These are phyloP conservation scores for Carex sylvatica DNA, from an alignment of 202 grass and related monocot genomes.

Conservation along the genomic window DNA sequence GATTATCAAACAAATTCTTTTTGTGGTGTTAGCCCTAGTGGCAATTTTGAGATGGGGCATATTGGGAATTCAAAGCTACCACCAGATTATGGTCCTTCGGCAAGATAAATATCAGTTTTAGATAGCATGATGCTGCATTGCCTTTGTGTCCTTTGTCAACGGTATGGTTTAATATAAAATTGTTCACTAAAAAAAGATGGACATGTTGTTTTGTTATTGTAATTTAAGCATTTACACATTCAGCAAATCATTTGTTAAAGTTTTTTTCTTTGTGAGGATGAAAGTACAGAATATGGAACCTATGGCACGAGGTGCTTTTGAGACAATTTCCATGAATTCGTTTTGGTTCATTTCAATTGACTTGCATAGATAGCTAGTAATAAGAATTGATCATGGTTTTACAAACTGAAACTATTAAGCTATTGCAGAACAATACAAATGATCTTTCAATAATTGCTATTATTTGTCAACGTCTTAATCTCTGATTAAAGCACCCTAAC, in stretches of 20 bases:
- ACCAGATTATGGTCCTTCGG: not conserved
- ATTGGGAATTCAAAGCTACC: not conserved
- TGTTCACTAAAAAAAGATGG: not conserved
- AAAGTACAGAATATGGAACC: not conserved
- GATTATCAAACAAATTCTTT: not conserved
- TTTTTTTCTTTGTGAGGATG: not conserved
- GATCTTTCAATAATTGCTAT: not conserved
- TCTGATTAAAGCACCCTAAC: not conserved
- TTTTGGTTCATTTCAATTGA: not conserved
- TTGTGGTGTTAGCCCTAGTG: not conserved
- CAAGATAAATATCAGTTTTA: conserved; percentile 15
- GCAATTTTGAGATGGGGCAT: not conserved
- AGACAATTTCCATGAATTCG: not conserved
- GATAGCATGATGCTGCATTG: no score
- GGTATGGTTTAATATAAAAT: not conserved
- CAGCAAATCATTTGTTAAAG: not conserved
- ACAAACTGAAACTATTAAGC: not conserved
- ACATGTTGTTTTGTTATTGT: not conserved
- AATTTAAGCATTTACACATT: not conserved
- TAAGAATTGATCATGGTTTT: not conserved
- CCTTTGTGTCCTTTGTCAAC: not conserved
- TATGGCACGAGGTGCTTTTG: not conserved
- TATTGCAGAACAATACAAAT: not conserved
- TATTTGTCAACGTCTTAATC: not conserved
- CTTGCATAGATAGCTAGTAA: not conserved